Base-by-base conservation (phyloP, 495 filamentous ascomycete species). In the Xylaria intraflava region DNA sequence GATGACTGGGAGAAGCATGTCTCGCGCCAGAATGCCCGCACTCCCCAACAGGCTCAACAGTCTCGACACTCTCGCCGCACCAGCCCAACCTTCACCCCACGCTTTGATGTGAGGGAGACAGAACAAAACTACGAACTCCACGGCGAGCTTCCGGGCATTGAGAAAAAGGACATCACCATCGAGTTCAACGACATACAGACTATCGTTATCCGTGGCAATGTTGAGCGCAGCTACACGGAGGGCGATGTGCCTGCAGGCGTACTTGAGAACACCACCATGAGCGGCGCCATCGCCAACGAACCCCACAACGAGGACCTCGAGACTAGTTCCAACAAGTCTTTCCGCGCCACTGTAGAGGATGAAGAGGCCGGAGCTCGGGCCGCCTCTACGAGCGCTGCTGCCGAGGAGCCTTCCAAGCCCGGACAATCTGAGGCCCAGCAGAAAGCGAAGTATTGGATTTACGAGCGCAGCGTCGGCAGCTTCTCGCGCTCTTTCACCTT, bases 71-170 rank as follows among this genome's bases (percentile, higher is more conserved):
- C 26, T 40, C 52, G 52, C 22, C 44, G 52, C 45, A 29, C 5
- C 16, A 29, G 60, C 17, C 64, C 51, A 8, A 70, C 77, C 43
- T 90, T 89, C 73, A 67, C 72, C 10, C 89, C 89, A 1, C 81
- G 81, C 54, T 96, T 96, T 70, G 91, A 96, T 64, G 78, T 95
- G 43, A 78, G 79, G 53, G 90, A 95, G 70, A 68, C 74, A 1
- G 72, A 78, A 36, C 63, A 81, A 11, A 66, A 64, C 59, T 97
- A 92, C 68, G 79, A 90, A 60, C 83, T 97, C 2, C 83, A 93
- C 61, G 90, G 90, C 60, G 92, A 96, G 68, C 79, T 96, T 0
- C 89, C 92, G 0, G 92, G 92, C 38, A 76, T 90, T 40, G 79
- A 87, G 43, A 86, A 88, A 62, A 80, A 85, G 53, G 76, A 94